Evolutionary conservation across 1,284 basidiomycete species (phyloP).

Genomic region (Ustilago esculenta): DNA sequence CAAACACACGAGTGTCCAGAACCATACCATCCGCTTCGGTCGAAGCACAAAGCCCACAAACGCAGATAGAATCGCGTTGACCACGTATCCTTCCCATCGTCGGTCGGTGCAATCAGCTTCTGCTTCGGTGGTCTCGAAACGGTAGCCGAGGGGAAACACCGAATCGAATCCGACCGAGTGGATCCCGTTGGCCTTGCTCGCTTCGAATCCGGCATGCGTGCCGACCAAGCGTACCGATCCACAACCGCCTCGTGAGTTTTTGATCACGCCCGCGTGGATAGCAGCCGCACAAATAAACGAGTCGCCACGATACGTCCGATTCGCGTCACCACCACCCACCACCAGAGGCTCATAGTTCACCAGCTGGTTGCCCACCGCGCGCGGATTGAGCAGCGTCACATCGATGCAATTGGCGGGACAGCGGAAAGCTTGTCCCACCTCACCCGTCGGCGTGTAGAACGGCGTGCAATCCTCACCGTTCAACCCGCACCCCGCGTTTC

Average conservation of each 20-base stretch:
- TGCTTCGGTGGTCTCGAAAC: conserved; percentile 68
- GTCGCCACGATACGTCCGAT: conserved; percentile 76
- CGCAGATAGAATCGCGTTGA: conserved; percentile 69
- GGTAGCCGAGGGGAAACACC: conserved; percentile 76
- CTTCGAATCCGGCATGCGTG: conserved; percentile 77
- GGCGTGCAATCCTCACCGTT: conserved; percentile 77
- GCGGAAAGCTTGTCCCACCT: conserved; percentile 73
- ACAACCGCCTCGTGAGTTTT: conserved; percentile 78
- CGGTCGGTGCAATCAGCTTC: conserved; percentile 76
- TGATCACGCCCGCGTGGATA: conserved; percentile 76
- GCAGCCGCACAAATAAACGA: conserved; percentile 86
- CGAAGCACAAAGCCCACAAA: conserved; percentile 80
- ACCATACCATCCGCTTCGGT: conserved; percentile 75
- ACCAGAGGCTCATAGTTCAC: conserved; percentile 78
- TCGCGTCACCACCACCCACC: conserved; percentile 76
- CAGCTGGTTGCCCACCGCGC: conserved; percentile 76
- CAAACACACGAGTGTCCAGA: conserved; percentile 79
- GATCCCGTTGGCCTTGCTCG: conserved; percentile 75
- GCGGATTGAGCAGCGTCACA: conserved; percentile 78
- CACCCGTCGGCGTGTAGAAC: conserved; percentile 72
- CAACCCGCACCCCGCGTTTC: conserved; percentile 74
- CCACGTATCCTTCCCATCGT: conserved; percentile 69
- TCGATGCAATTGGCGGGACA: conserved; percentile 80
- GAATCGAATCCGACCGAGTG: conserved; percentile 78
- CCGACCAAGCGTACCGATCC: conserved; percentile 77